These are phyloP conservation scores for Penicillium desertorum DNA, from an alignment of 495 filamentous ascomycete species.

Conservation along the genomic window DNA sequence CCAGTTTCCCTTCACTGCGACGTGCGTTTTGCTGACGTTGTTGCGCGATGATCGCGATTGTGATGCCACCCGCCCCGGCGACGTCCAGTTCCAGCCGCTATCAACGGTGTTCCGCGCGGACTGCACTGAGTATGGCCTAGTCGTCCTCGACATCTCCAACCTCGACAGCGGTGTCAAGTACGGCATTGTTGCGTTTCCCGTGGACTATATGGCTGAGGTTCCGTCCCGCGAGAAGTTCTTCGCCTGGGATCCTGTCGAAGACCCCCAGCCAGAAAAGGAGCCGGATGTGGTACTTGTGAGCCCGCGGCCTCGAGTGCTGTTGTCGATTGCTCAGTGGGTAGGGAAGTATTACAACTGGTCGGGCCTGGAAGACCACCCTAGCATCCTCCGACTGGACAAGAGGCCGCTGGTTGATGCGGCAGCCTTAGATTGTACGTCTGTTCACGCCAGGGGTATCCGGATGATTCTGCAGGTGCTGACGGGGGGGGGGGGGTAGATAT, in stretches of 20 bases:
- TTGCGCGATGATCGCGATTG: slow-evolving; percentile 12
- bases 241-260: slow-evolving; percentile 23
- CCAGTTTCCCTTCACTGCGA: neutral
- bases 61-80: slow-evolving; percentile 1
- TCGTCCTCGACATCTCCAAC: slow-evolving; percentile 17
- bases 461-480: slow-evolving; percentile 18
- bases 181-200: slow-evolving; percentile 17
- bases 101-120: slow-evolving; percentile 21
- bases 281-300: slow-evolving; percentile 12
- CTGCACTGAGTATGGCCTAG: slow-evolving; percentile 19
- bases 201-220: slow-evolving; percentile 21
- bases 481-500: slow-evolving; percentile 12
- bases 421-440: slow-evolving; percentile 20
- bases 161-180: slow-evolving; percentile 12
- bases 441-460: neutral
- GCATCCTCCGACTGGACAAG: slow-evolving; percentile 9
- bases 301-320: slow-evolving; percentile 17
- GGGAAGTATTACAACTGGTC: neutral
- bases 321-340: slow-evolving; percentile 16
- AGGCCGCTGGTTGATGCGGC: slow-evolving; percentile 17
- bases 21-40: slow-evolving; percentile 21
- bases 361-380: neutral
- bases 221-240: neutral
- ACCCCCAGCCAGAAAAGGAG: slow-evolving; percentile 9
- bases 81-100: slow-evolving; percentile 12